Conservation (phyloP, 768 basidiomycete species). For the Boletus speciosus region DNA sequence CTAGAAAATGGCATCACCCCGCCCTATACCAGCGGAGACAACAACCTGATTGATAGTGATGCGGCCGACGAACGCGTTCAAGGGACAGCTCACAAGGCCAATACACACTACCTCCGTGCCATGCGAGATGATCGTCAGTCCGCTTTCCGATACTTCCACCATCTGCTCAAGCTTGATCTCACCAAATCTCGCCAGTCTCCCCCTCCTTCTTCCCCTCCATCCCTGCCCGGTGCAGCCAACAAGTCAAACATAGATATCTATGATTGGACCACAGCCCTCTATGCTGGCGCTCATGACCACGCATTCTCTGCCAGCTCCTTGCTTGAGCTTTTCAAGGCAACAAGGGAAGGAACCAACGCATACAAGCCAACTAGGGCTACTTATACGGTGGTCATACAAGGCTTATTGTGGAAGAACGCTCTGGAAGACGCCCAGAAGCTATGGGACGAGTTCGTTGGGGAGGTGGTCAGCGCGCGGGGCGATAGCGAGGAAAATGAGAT, state of each 20-base stretch:
- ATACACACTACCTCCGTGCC: constrained; percentile 42
- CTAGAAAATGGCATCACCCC: constrained; percentile 15
- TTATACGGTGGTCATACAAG: constrained; percentile 54
- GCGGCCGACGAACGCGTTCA: background rate
- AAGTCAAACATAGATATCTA: constrained; percentile 39
- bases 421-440: constrained; percentile 38
- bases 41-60: background rate
- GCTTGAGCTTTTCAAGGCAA: constrained; percentile 37
- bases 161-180: constrained; percentile 33
- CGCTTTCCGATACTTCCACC: constrained; percentile 46
- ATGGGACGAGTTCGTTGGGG: constrained; percentile 39
- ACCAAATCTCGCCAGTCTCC: constrained; percentile 6
- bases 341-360: constrained; percentile 21
- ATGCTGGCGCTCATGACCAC: constrained; percentile 42
- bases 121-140: constrained; percentile 39
- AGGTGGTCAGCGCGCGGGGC: constrained; percentile 7
- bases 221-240: background rate
- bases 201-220: background rate
- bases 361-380: constrained; percentile 44
- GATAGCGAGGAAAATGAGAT: constrained; percentile 6
- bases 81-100: constrained; percentile 35
- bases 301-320: constrained; percentile 32
- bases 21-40: constrained; percentile 18
- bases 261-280: constrained; percentile 46
- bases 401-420: constrained; percentile 44